Evolutionary conservation across 2,329 filamentous ascomycete species (phyloP), one percentile per base, ranked within the genome.

Genomic region (Colletotrichum costaricense): DNA sequence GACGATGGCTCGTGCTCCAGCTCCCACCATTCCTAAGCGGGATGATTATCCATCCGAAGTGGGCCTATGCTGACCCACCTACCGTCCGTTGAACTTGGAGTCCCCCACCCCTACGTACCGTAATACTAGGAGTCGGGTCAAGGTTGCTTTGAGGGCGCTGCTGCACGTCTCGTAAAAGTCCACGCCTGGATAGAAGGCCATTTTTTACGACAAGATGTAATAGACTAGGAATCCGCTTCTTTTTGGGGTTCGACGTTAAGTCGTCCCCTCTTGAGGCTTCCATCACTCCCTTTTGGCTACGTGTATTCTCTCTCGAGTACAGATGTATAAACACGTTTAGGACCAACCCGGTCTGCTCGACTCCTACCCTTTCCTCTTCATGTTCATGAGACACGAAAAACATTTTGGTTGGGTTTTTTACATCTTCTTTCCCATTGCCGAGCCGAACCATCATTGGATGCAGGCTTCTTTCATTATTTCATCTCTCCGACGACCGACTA

Each of bases 11-110:
- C 38, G 65, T 63, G 52, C 58, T 11, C 22, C 52, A 38, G 60
- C 26, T 28, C 14, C 26, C 42, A 52, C 26, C 60, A 62, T 65
- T 52, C 60, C 67, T 42, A 42, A 30, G 52, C 71, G 67, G 71
- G 60, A 24, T 62, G 62, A 63, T 57, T 57, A 54, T 71, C 69
- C 58, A 72, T 58, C 69, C 57, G 69, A 38, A 55, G 58, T 68
- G 67, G 71, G 57, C 11, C 62, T 19, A 35, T 2, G 28, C 60
- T 73, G 71, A 66, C 62, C 60, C 65, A 60, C 69, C 60, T 71
- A 62, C 69, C 35, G 58, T 63, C 54, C 54, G 65, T 55, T 46
- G 24, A 22, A 56, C n/a, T 46, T 64, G 24, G 55, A 22, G 24
- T 24, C 64, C 64, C 49, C 57, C 14, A n/a, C 22, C 28, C 60